Evolutionary conservation across 2,329 filamentous ascomycete species (phyloP), one percentile per base, ranked within the genome.

Genomic region (Ophiostoma pallidulum): DNA sequence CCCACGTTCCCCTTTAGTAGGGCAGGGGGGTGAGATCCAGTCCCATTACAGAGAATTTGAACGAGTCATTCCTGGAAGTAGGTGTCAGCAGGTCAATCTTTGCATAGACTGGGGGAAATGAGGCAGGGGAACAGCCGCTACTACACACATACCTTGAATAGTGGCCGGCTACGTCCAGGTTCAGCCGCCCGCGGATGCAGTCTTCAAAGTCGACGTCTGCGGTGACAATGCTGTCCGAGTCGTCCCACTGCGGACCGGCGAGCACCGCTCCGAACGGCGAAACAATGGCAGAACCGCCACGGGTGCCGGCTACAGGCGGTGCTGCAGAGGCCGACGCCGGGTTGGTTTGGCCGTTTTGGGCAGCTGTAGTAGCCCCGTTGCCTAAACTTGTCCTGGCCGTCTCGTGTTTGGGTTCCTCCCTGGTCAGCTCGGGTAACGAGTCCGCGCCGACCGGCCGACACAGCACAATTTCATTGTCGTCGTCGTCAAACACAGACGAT

Each of bases 171-270:
- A 86, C 80, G 67, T 95, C 90, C 40, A 95, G 63, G 62, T 95
- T 89, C 54, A 95, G 62, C 45, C 87, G 71, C 0, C 89, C 90
- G 9, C 86, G 73, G 55, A 89, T 77, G 57, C 90, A 95, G 55
- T 95, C 88, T 41, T 94, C 85, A 58, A 96, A 83, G 59, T 96
- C 88, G 4, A 90, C 82, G 54, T 92, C 86, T 1, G 78, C 73
- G 29, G 77, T 76, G 44, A 89, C 66, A 26, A 95, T 62, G 0
- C 78, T 76, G 4, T 78, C 72, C 47, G 82, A 65, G 51, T 90
- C 82, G 50, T 94, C 86, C 89, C 89, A 95, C 50, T 92, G 69
- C 0, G 90, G 90, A 0, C 85, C 88, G 2, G 79, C 79, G 1
- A 95, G 65, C 0, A 91, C 78, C n/a, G 90, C 77, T 0, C 90